These are phyloP conservation scores for Beta macrorhiza DNA, from an alignment of 179 eudicot genomes.

Conservation along the genomic window DNA sequence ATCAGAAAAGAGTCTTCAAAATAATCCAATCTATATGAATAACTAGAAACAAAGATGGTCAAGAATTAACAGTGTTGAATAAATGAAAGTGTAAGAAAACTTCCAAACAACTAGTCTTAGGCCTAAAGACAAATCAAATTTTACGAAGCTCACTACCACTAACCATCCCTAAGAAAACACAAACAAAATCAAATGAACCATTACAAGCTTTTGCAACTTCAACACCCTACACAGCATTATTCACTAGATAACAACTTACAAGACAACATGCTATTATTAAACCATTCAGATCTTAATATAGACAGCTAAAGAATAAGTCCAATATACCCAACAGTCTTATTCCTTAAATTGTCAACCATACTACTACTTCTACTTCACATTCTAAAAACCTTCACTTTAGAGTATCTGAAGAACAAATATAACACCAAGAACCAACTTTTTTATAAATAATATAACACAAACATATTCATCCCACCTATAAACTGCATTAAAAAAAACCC, in stretches of 20 bases:
- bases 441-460: conserved; percentile 2
- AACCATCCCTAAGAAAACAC: not conserved
- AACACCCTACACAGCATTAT: no score
- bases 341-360: not conserved
- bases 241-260: not conserved
- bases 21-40: not conserved
- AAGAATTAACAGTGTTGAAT: not conserved
- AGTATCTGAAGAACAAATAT: no score
- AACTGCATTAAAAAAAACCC: not conserved
- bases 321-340: not conserved
- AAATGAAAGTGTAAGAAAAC: not conserved
- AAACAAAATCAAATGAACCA: not conserved
- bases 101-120: not conserved
- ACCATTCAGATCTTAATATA: not conserved
- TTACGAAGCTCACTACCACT: not conserved
- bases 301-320: not conserved
- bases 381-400: no score
- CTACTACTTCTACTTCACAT: no score
- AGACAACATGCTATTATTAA: not conserved
- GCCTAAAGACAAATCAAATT: not conserved
- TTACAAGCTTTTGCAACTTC: not conserved
- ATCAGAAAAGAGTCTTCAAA: conserved; percentile 5
- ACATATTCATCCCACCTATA: not conserved
- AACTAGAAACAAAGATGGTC: not conserved
- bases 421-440: no score